Percentiles rank a stretch among this genome's conserved stretches.
Conservation (phyloP, 352 stramenopile genomes). For the Phytophthora fragariaefolia region DNA sequence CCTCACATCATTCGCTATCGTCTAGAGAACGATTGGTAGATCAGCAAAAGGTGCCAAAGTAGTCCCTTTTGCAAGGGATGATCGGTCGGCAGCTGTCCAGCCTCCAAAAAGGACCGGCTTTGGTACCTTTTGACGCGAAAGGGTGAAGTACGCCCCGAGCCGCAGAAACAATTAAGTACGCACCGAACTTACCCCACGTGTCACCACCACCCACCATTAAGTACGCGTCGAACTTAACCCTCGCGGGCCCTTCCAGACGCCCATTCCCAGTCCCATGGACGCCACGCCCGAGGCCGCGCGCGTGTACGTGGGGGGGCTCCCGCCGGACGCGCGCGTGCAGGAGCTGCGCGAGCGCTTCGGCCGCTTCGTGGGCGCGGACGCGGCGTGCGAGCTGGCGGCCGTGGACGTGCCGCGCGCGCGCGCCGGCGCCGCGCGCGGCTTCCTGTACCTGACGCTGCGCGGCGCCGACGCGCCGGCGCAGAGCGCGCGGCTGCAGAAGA, state of each 20-base stretch:
- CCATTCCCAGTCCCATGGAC: no score
- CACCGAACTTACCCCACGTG: no score
- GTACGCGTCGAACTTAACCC: no score
- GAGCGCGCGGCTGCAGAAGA: slow-evolving; percentile 58
- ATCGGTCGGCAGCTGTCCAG: background rate
- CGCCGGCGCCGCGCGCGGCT: slow-evolving; percentile 41
- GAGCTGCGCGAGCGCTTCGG: slow-evolving; percentile 76
- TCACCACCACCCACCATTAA: no score
- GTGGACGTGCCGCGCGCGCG: slow-evolving; percentile 48
- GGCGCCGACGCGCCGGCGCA: slow-evolving; percentile 38
- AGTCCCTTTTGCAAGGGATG: background rate
- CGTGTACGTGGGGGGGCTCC: slow-evolving; percentile 71
- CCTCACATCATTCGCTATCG: background rate
- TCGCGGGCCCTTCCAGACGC: no score
- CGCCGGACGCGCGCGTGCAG: slow-evolving; percentile 44
- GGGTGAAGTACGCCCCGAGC: no score
- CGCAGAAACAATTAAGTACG: no score
- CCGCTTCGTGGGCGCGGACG: slow-evolving; percentile 41
- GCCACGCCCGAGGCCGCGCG: slow-evolving; percentile 36
- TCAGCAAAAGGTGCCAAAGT: background rate
- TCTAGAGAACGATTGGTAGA: background rate
- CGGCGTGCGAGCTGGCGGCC: slow-evolving; percentile 37
- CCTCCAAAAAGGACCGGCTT: background rate
- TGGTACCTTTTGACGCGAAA: background rate
- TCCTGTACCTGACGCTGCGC: slow-evolving; percentile 65